Base-by-base conservation (phyloP, 2,329 filamentous ascomycete species). In the Fusarium dimerum region DNA sequence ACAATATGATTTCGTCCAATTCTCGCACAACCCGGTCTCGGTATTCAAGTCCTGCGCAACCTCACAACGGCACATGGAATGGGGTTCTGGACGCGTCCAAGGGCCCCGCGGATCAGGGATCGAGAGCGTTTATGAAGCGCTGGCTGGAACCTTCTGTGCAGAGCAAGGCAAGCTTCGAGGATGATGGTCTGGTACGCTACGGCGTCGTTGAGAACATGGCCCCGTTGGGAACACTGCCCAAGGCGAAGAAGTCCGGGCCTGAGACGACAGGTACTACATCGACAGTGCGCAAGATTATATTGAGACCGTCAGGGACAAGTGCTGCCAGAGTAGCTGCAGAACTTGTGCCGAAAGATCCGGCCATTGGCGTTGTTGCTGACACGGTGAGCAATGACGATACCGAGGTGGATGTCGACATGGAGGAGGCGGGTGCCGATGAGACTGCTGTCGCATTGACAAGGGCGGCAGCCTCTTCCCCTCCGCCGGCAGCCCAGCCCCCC, bases 191-290 rank as follows among this genome's bases (percentile, higher is more conserved):
- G 61, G 78, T 87, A 64, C 80, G 87, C 45, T 84, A 85, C 69
- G 89, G 89, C 58, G 89, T 95, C 16, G 77, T 95, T 52, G 87
- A 90, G 71, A 87, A 87, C 64, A 96, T 96, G 92, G 86, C 86
- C 48, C 87, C 92, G 26, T 75, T 96, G 50, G 92, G 92, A 40
- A 81, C 85, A 49, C 78, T 86, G 61, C 92, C 92, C 12, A 84
- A 82, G 72, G 80, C 71, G 38, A 78, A 75, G 67, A 73, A 68
- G 64, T 62, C 57, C 20, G 70, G 57, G 10, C 63, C 55, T 45
- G 63, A 70, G 54, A 61, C 65, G 48, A 58, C 32, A 10, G 32
- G 32, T 9, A 36, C 53, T 47, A 59, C 57, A 16, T 52, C 60
- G 30, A 54, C 66, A 45, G 69, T 74, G 36, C 72, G 74, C 54